Evolutionary conservation across 768 basidiomycete genomes (phyloP), one percentile per base, ranked within the genome.

Genomic region (Floccularia luteovirens): DNA sequence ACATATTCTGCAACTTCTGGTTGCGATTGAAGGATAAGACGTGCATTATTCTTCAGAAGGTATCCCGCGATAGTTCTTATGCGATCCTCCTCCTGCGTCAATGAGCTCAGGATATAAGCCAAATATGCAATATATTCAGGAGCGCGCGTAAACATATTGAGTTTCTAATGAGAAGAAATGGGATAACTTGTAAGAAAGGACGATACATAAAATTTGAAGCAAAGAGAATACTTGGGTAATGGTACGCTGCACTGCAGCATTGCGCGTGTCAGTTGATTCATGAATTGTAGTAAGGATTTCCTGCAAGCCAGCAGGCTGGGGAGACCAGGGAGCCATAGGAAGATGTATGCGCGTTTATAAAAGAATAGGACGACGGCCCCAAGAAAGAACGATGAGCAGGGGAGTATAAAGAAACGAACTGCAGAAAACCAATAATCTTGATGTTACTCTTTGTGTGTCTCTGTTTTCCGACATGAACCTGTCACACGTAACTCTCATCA

Each of bases 101-200:
- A 65, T 32, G 73, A 70, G 43, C 84, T 80, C 47, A 98, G 79
- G 66, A 97, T 92, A 59, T 93, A 89, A 16, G 87, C 87, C 47
- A 99, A 81, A 74, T 99, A 98, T 42, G 85, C 92, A 44, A 91
- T 82, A 60, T 96, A 98, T 61, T 96, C 91, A 33, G 92, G 88
- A 47, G 83, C 82, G 53, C 82, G 80, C 56, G 88, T 83, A 61
- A 89, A 91, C 46, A 68, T 74, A 60, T 87, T 90, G 48, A 92
- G 73, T 85, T 89, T 90, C 88, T 91, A 50, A 4, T 35, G 35
- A 41, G 33, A 45, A 43, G 38, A 38, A 31, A 25, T 37, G 37
- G 36, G 46, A 36, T 48, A 51, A 44, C 34, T 36, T 36, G 45
- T 39, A 59, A 48, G 52, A 44, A 47, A 43, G 30, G 38, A 24